Evolutionary conservation across 2,329 filamentous ascomycete genomes (phyloP), one percentile per base, ranked within the genome.

Genomic region (Colletotrichum truncatum): DNA sequence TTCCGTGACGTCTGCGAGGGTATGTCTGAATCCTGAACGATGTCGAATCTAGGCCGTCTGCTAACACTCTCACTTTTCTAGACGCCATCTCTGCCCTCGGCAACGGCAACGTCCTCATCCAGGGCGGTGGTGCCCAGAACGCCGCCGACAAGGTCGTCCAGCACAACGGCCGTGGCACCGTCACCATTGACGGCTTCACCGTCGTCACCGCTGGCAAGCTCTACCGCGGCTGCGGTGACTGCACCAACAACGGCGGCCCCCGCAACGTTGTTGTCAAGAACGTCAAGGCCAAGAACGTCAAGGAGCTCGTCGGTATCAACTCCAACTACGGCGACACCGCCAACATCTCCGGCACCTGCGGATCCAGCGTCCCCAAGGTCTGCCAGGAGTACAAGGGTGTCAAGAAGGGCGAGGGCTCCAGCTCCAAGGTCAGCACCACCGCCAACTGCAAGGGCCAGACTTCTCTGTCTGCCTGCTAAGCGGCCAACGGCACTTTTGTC

Each of bases 221-320:
- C 12, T 82, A 82, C 72, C 77, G 80, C 64, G 74, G 74, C 18
- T 82, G 80, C 68, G 80, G 80, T 34, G 81, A 83, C 74, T 84
- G 81, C 74, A 64, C 59, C 12, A 64, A 67, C 60, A 67, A 67
- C 59, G 64, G 64, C 39, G 60, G 59, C 5, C 59, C 64, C 23
- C 59, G 64, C 32, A 67, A 67, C 53, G 64, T 67, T 39, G 21
- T 67, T 26, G 8, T 67, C 64, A 64, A 67, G 64, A 67, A 67
- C 46, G 64, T 67, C 26, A 67, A 59, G 60, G 64, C 64, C 14
- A 59, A 58, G 32, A 16, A 23, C 45, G 64, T 67, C 38, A 67
- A 58, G 52, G 75, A 79, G 66, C 73, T 82, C n/a, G 78, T 75
- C 48, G 80, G 80, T 18, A 81, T 80, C 64, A 80, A 80, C 71